These are phyloP conservation scores for Leccinum aurantiacum DNA, from an alignment of 768 basidiomycete genomes.

Conservation along the genomic window DNA sequence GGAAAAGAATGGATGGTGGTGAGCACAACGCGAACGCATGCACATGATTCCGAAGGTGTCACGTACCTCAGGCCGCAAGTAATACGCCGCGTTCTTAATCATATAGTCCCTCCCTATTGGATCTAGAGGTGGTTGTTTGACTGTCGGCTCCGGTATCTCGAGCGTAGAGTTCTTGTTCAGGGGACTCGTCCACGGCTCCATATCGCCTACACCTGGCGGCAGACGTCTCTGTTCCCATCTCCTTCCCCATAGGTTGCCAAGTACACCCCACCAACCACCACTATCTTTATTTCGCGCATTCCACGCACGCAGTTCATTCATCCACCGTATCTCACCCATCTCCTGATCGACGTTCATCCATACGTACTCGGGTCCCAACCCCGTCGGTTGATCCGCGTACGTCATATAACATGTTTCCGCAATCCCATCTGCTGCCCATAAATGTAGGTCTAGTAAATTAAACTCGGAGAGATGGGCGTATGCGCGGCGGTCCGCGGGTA, in stretches of 20 bases:
- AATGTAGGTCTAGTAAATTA: conserved; percentile 58
- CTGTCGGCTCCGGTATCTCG: background rate
- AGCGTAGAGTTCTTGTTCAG: background rate
- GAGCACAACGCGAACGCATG: background rate
- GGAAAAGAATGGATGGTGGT: background rate
- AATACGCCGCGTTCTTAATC: conserved; percentile 45
- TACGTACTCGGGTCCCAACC: conserved; percentile 60
- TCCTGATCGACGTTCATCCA: conserved; percentile 16
- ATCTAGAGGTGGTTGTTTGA: background rate
- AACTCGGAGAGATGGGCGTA: conserved; percentile 42
- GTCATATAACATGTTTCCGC: conserved; percentile 69
- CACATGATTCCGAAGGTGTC: background rate
- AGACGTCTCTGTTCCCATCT: conserved; percentile 27
- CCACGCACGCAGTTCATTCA: conserved; percentile 44
- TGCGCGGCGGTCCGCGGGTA: conserved; percentile 25
- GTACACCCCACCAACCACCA: background rate
- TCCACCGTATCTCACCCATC: conserved; percentile 22
- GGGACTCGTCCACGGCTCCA: conserved; percentile 21
- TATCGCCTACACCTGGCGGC: conserved; percentile 53
- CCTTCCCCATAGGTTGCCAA: background rate
- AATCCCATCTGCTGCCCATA: conserved; percentile 77
- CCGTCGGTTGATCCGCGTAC: conserved; percentile 69
- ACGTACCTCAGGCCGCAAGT: conserved; percentile 70
- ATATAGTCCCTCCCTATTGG: conserved; percentile 52
- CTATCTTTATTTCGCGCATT: conserved; percentile 20